Evolutionary conservation across 2,329 filamentous ascomycete genomes (phyloP).

Genomic region (Pyrenophora tritici-repentis): DNA sequence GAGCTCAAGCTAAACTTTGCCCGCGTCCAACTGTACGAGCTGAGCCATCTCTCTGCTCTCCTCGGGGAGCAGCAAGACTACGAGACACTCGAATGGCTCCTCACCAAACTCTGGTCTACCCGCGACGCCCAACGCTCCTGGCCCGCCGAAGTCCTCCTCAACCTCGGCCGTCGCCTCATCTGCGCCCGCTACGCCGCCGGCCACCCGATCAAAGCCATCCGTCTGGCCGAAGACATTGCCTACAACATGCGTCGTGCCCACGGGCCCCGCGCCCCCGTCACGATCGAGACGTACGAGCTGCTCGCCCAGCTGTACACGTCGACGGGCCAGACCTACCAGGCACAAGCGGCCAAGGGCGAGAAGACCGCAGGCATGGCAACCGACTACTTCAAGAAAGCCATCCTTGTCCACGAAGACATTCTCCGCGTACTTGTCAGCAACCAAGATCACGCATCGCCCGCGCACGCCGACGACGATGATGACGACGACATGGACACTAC

Average conservation of each 20-base stretch:
- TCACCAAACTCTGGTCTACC: slow-evolving; percentile 46
- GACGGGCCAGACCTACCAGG: slow-evolving; percentile 47
- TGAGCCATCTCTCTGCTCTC: slow-evolving; percentile 51
- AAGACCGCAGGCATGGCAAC: slow-evolving; percentile 43
- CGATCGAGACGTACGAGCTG: slow-evolving; percentile 56
- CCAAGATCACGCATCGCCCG: slow-evolving; percentile 14
- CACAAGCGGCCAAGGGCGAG: slow-evolving; percentile 39
- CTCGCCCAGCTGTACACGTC: slow-evolving; percentile 57
- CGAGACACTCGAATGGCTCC: slow-evolving; percentile 48
- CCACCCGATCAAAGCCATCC: slow-evolving; percentile 47
- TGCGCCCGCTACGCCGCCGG: slow-evolving; percentile 58
- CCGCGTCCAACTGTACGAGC: slow-evolving; percentile 48
- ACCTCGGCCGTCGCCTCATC: slow-evolving; percentile 59
- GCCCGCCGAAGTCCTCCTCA: slow-evolving; percentile 51
- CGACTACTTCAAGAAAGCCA: slow-evolving; percentile 49
- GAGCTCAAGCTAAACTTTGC: slow-evolving; percentile 51
- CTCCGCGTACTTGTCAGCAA: slow-evolving; percentile 40
- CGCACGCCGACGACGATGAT: slow-evolving; percentile 41
- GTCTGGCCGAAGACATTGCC: slow-evolving; percentile 59
- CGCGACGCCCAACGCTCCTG: slow-evolving; percentile 42
- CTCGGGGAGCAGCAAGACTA: slow-evolving; percentile 55
- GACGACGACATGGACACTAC: slow-evolving; percentile 46
- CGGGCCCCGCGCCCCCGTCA: slow-evolving; percentile 54
- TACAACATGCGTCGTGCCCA: slow-evolving; percentile 62
- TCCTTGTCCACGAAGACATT: slow-evolving; percentile 39